A percentile compares a stretch with the other conserved stretches of the same genome.
These are phyloP conservation scores for Calocybe cyanea DNA, from an alignment of 768 basidiomycete species.

Conservation along the genomic window DNA sequence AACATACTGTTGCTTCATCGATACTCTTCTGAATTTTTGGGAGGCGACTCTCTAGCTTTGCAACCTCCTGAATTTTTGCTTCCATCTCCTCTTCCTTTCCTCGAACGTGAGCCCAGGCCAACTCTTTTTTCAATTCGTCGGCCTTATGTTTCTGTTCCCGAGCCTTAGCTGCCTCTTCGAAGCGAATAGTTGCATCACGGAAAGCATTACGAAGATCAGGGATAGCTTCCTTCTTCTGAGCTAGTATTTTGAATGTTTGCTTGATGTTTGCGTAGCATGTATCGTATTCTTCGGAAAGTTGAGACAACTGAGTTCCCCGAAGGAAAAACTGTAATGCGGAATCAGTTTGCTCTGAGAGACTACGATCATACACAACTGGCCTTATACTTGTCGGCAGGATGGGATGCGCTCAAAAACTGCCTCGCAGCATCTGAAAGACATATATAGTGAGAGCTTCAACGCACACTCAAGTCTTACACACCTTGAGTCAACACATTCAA, in stretches of 20 bases:
- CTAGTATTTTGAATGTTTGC: constrained; percentile 60
- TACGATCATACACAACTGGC: constrained; percentile 32
- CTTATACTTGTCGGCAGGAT: constrained; percentile 84
- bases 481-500: constrained; percentile 93
- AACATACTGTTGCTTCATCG: constrained; percentile 29
- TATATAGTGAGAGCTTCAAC: constrained; percentile 13
- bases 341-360: not conserved
- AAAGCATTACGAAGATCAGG: constrained; percentile 68
- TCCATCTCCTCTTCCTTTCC: constrained; percentile 60
- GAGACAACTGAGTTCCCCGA: constrained; percentile 84
- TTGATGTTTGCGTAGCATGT: constrained; percentile 69
- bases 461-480: constrained; percentile 14
- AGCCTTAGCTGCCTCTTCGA: constrained; percentile 72
- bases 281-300: constrained; percentile 86
- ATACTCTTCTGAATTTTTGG: constrained; percentile 35
- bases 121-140: constrained; percentile 70
- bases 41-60: constrained; percentile 28
- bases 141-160: constrained; percentile 64
- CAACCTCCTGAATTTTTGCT: constrained; percentile 31
- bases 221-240: constrained; percentile 70
- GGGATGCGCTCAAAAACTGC: constrained; percentile 82
- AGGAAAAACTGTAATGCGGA: constrained; percentile 75
- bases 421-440: constrained; percentile 52
- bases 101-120: constrained; percentile 85
- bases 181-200: constrained; percentile 53